Conservation (phyloP, 2,329 filamentous ascomycete genomes). For the Colletotrichum filicis region DNA sequence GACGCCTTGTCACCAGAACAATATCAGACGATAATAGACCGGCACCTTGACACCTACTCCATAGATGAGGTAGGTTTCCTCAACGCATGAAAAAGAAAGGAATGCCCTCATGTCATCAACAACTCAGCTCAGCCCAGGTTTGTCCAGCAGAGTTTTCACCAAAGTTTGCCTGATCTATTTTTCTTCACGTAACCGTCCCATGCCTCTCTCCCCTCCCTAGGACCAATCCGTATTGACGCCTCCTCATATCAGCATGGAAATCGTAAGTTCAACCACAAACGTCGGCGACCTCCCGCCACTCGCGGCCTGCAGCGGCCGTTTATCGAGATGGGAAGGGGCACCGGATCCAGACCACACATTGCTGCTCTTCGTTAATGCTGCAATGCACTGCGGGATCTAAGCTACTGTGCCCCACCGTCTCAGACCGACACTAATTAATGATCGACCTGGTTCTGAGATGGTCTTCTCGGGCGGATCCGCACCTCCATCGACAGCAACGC, state of each 20-base stretch:
- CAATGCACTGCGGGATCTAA: not conserved
- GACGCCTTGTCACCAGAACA: not conserved
- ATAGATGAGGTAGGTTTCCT: not conserved
- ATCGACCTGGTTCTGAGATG: slow-evolving; percentile 8
- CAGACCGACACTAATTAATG: not conserved
- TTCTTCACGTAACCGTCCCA: slow-evolving; percentile 3
- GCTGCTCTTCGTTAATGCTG: not conserved
- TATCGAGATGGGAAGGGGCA: slow-evolving; percentile 20
- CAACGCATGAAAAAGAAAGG: not conserved
- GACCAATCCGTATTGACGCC: not conserved
- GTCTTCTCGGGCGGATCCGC: slow-evolving; percentile 23
- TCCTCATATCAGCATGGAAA: slow-evolving; percentile 12
- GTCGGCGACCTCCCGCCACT: not conserved
- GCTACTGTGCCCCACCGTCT: slow-evolving; percentile 1
- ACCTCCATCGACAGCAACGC: slow-evolving; percentile 19
- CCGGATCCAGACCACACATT: slow-evolving; percentile 10
- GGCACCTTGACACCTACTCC: not conserved
- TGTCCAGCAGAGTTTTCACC: slow-evolving; percentile 18
- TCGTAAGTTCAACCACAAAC: slow-evolving; percentile 22
- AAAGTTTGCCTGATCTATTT: not conserved
- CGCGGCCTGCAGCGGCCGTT: slow-evolving; percentile 4
- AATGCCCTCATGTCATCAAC: not conserved
- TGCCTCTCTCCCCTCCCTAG: not conserved
- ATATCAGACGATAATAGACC: not conserved
- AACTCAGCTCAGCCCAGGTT: slow-evolving; percentile 13